Evolutionary conservation across 768 basidiomycete genomes (phyloP), one percentile per base, ranked within the genome.

Genomic region (Russula earlei): DNA sequence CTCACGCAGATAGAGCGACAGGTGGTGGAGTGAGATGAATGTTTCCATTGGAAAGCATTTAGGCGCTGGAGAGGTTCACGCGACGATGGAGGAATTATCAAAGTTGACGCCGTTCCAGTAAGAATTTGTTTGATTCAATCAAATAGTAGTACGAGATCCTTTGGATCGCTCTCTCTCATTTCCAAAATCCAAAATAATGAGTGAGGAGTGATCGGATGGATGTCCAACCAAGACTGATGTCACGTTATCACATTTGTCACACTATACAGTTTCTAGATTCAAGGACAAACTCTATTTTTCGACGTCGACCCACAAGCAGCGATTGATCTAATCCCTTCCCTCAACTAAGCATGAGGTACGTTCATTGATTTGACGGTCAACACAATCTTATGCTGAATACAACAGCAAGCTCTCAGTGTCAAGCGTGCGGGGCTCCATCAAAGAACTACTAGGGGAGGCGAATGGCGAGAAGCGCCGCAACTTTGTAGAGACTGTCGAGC

Each of bases 341-440:
- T 42, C 15, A 45, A 31, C 15, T 37, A 41, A 54, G 62, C 62
- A 63, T 63, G 62, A 63, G 62, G 62, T 62, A 29, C 25, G 61
- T 51, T n/a, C n/a, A 1, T 14, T 33, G 14, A 17, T 6, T 11
- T 33, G 5, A 11, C 5, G 4, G 25, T 15, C 7, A 22, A 14
- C 34, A 44, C n/a, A 49, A 27, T 22, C 20, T n/a, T 33, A 24
- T 49, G 9, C 7, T 7, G 50, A 25, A 15, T 54, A 66, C 56
- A 55, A 73, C 66, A 81, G 78, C 70, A 96, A 95, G 79, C 87
- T 96, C 74, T 91, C 89, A 86, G 94, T 95, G 83, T 83, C 92
- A 86, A 95, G 93, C 85, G 95, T 99, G 91, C 95, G 96, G 85
- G 85, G 84, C 77, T 91, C 89, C 69, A 82, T 97, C 75, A 89